A percentile compares a stretch with the other conserved stretches of the same genome.
Evolutionary conservation across 164 flowering plant genomes (phyloP).

Genomic region (Macadamia tetraphylla): DNA sequence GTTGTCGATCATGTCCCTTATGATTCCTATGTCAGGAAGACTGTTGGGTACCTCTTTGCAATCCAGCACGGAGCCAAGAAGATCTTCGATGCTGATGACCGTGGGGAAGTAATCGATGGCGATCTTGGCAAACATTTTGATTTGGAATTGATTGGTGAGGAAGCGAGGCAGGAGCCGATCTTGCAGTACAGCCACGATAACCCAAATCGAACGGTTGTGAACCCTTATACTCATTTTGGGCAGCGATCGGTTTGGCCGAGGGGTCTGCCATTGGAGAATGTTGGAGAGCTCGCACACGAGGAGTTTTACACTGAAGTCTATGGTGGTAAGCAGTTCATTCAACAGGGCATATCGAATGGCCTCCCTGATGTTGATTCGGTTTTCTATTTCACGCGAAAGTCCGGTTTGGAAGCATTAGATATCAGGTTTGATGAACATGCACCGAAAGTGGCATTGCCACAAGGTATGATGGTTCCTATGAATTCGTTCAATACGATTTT

Average conservation of each 20-base stretch:
- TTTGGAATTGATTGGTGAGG: conserved; percentile 76
- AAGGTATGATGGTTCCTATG: conserved; percentile 87
- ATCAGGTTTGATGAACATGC: conserved; percentile 81
- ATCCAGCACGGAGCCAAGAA: conserved; percentile 95
- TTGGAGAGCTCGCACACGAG: conserved; percentile 78
- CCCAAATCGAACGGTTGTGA: conserved; percentile 73
- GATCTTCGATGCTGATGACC: conserved; percentile 87
- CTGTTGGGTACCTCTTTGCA: conserved; percentile 85
- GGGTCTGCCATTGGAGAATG: conserved; percentile 93
- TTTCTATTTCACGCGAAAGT: conserved; percentile 86
- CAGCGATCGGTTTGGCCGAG: conserved; percentile 98
- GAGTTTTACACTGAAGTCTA: conserved; percentile 87
- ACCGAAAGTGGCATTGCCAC: conserved; percentile 92
- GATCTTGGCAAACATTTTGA: conserved; percentile 92
- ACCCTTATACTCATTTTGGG: conserved; percentile 94
- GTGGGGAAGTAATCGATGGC: conserved; percentile 74
- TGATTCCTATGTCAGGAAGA: conserved; percentile 82
- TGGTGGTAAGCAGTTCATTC: conserved; percentile 90
- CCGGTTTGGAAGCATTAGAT: conserved; percentile 77
- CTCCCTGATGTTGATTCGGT: conserved; percentile 98
- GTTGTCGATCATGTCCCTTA: conserved; percentile 74
- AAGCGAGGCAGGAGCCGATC: conserved; percentile 64
- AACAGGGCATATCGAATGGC: conserved; percentile 93
- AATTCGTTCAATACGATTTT: conserved; percentile 88
- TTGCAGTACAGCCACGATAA: conserved; percentile 87